Evolutionary conservation across 805 yeast genomes (phyloP).

Genomic region (Saccharomycopsis olivae): DNA sequence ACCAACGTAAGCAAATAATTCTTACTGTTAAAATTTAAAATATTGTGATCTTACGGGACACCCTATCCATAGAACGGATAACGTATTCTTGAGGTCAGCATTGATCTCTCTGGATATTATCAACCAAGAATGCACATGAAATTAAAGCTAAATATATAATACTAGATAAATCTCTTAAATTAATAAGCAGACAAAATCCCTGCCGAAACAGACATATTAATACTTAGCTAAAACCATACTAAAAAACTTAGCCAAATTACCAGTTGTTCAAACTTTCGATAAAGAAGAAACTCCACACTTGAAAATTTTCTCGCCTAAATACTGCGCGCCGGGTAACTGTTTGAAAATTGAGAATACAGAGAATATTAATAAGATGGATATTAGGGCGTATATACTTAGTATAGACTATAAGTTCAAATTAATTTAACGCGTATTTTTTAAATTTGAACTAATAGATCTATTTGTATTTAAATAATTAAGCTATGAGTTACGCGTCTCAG

Average conservation of each 20-base stretch:
- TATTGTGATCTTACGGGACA: conserved; percentile 39
- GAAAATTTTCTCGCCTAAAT: not conserved
- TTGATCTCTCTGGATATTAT: conserved; percentile 27
- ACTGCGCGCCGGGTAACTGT: too few species aligned
- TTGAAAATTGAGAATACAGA: too few species aligned
- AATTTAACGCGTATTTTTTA: too few species aligned
- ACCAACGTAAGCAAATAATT: too few species aligned
- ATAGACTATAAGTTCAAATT: too few species aligned
- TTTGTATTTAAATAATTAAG: too few species aligned
- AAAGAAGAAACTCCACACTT: conserved; percentile 8
- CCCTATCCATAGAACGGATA: conserved; percentile 27
- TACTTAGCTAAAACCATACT: conserved; percentile 1
- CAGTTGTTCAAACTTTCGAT: conserved; percentile 18
- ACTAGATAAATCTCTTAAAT: conserved; percentile 14
- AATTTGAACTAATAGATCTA: too few species aligned
- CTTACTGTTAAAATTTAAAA: too few species aligned
- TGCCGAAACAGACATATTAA: not conserved
- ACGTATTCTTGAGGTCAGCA: conserved; percentile 33
- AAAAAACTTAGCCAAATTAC: conserved; percentile 1
- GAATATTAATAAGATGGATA: too few species aligned
- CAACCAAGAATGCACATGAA: conserved; percentile 10
- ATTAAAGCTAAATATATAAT: not conserved
- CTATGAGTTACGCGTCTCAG: conserved; percentile 36
- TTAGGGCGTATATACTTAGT: too few species aligned
- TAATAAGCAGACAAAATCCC: conserved; percentile 16